Base-by-base conservation (phyloP, 2,329 filamentous ascomycete genomes). In the Ceratocystis papillata region DNA sequence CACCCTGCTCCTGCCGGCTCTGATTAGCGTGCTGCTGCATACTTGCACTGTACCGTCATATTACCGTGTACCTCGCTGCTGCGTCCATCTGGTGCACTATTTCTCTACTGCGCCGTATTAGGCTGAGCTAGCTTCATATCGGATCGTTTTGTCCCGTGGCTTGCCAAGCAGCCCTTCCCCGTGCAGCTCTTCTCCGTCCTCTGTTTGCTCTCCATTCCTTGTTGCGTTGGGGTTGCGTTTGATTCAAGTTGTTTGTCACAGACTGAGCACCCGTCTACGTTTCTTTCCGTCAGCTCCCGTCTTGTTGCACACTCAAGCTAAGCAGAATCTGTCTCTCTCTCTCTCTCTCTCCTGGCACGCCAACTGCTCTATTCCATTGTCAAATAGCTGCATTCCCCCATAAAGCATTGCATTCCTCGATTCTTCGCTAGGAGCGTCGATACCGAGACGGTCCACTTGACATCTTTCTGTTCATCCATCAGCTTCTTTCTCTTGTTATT, bases 81-180 rank as follows among this genome's bases (percentile, higher is more conserved):
- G 17, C 6, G n/a, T 50, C n/a, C 6, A n/a, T 22, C 46, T 50
- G 22, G n/a, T 48, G 15, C n/a, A n/a, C 17, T 20, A 20, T 48
- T 17, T 15, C 45, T 53, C 8, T 50, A 22, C 46, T 22, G 20
- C 25, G 48, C 48, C 20, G 20, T 53, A 53, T 4, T 17, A 25
- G 20, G 10, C 20, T 53, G 48, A 53, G 37, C 48, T 25, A 53
- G 48, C 48, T 28, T 53, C 20, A 53, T 28, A 53, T 28, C 20
- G 48, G 6, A 15, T 15, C 10, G 20, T 59, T 20, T 37, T 59
- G 28, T 20, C 6, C 28, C 15, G 53, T 59, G 53, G 53, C 53
- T 59, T 66, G 69, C 71, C 68, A 71, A 71, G 71, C 65, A 70
- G 70, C 69, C 28, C 22, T 25, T 28, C 50, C 55, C 46, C 48